These are phyloP conservation scores for Daldinia grandis DNA, from an alignment of 495 filamentous ascomycete genomes.

Conservation along the genomic window DNA sequence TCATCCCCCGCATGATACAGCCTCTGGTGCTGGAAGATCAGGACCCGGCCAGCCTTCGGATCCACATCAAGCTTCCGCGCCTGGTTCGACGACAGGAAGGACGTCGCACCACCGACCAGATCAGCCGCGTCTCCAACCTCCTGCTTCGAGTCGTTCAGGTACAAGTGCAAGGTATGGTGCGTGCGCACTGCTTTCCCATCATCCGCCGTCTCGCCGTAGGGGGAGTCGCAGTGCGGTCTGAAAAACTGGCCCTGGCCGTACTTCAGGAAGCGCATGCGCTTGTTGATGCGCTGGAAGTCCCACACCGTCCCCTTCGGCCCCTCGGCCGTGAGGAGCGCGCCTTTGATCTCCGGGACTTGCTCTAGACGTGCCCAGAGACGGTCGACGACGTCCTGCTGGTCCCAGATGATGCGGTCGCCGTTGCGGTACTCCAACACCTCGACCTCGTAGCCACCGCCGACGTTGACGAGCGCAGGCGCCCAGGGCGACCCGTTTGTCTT, in stretches of 20 bases:
- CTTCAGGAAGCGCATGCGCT: slow-evolving; percentile 81
- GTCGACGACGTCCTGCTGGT: slow-evolving; percentile 66
- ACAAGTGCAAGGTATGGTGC: slow-evolving; percentile 82
- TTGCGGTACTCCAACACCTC: slow-evolving; percentile 67
- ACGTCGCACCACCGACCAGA: slow-evolving; percentile 73
- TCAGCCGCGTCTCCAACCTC: slow-evolving; percentile 46
- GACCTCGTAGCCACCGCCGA: slow-evolving; percentile 67
- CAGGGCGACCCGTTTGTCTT: slow-evolving; percentile 51
- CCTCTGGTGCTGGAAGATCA: slow-evolving; percentile 79
- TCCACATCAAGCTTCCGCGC: slow-evolving; percentile 67
- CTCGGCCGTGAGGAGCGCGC: slow-evolving; percentile 37
- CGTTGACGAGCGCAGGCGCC: slow-evolving; percentile 74
- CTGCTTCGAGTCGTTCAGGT: slow-evolving; percentile 69
- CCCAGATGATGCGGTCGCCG: slow-evolving; percentile 79
- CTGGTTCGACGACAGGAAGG: slow-evolving; percentile 63
- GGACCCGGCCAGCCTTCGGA: slow-evolving; percentile 74
- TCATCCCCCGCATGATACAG: slow-evolving; percentile 79
- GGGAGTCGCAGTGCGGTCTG: slow-evolving; percentile 75
- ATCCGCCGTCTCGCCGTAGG: slow-evolving; percentile 64
- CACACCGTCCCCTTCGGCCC: slow-evolving; percentile 30
- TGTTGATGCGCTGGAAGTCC: slow-evolving; percentile 71
- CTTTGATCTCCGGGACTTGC: slow-evolving; percentile 41
- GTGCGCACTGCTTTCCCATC: slow-evolving; percentile 63
- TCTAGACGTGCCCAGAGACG: slow-evolving; percentile 66
- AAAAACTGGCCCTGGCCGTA: slow-evolving; percentile 85